Evolutionary conservation across 2,329 filamentous ascomycete species (phyloP), one percentile per base, ranked within the genome.

Genomic region (Microsporum canis): DNA sequence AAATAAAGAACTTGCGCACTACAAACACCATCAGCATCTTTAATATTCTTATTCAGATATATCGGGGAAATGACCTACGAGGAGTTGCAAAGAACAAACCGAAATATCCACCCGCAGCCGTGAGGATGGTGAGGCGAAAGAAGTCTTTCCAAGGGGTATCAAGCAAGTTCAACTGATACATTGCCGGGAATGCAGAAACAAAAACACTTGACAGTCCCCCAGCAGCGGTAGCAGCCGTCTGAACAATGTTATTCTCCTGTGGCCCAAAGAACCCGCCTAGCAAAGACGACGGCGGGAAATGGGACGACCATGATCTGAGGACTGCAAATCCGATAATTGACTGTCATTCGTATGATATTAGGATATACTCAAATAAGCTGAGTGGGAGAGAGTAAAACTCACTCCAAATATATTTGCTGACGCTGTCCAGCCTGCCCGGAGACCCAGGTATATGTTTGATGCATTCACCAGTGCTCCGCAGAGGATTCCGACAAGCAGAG

Each of bases 1-100:
- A 81, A 70, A 87, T 81, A 75, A 86, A 87, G 75, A 87, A 87
- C 68, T 85, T 85, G 62, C 84, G 82, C 23, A 85, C 71, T 75
- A 58, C 29, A 43, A 29, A 7, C 1, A 60, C 53, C 65, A 51
- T 65, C 27, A 62, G 17, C 17, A 23, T 23, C 17, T 23, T 29
- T 45, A 51, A 34, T 68, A 56, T 43, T 27, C 5, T 1, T 8
- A 29, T 57, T 17, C 0, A 5, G 29, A 8, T 33, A 62, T 53
- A n/a, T 57, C 61, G 36, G 66, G 64, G 31, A n/a, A 41, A 6
- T n/a, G 6, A 43, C 61, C 31, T 62, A 62, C 61, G 77, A 5
- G 83, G 83, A 0, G 82, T 84, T 57, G 81, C 80, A 65, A 85
- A 84, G 70, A 84, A 84, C 63, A 86, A 78, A 3, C 84, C 84